These are phyloP conservation scores for Aspergillus bertholletiae DNA, from an alignment of 495 filamentous ascomycete species.

Conservation along the genomic window DNA sequence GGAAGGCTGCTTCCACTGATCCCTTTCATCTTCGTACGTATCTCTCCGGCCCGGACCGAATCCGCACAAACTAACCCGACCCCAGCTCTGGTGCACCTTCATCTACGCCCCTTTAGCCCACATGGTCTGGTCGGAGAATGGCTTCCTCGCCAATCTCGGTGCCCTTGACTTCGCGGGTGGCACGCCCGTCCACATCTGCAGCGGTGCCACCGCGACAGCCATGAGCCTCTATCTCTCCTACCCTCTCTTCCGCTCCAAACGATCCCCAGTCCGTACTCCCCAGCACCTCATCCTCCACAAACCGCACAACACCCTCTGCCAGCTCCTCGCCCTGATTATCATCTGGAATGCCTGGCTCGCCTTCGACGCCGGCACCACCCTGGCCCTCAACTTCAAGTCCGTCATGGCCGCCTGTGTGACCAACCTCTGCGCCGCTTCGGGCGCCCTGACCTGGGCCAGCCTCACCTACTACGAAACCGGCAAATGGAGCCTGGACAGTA, in stretches of 20 bases:
- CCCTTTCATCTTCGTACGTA: constrained; percentile 46
- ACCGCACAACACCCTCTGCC: constrained; percentile 44
- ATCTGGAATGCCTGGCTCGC: constrained; percentile 55
- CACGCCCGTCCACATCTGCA: constrained; percentile 45
- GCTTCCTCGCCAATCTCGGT: constrained; percentile 33
- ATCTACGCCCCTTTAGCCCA: constrained; percentile 42
- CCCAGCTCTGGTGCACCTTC: constrained; percentile 42
- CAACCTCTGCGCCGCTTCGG: constrained; percentile 44
- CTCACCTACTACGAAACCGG: constrained; percentile 44
- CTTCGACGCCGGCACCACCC: constrained; percentile 52
- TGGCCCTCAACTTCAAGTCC: constrained; percentile 40
- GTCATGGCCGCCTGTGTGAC: constrained; percentile 48
- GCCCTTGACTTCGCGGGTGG: constrained; percentile 46
- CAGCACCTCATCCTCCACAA: constrained; percentile 42
- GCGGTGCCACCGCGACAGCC: constrained; percentile 40
- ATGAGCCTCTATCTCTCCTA: constrained; percentile 42
- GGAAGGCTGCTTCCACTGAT: constrained; percentile 46
- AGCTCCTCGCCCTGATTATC: constrained; percentile 48
- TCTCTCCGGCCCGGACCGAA: background rate
- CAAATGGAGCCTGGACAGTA: constrained; percentile 44
- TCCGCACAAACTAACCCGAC: background rate
- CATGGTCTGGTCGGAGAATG: constrained; percentile 42
- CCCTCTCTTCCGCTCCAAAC: constrained; percentile 37
- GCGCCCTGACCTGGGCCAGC: constrained; percentile 44
- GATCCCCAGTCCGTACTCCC: constrained; percentile 32